Conservation (phyloP, 805 yeast species). For the Wickerhamomyces pijperi region DNA sequence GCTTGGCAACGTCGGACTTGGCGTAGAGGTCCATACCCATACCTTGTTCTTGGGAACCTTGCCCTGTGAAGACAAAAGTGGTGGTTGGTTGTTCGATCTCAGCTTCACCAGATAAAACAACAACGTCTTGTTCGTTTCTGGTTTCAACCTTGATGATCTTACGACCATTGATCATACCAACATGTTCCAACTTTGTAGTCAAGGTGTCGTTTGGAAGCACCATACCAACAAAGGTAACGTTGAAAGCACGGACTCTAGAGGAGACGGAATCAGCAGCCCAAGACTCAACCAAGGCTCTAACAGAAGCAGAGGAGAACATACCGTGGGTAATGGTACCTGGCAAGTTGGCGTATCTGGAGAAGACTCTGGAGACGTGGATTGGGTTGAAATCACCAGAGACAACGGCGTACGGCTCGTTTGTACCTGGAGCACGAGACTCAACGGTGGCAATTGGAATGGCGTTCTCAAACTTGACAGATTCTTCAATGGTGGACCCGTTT, state of each 20-base stretch:
- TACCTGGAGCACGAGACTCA: slow-evolving; percentile 72
- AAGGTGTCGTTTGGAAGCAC: slow-evolving; percentile 91
- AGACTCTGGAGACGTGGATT: slow-evolving; percentile 91
- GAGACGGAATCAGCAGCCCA: slow-evolving; percentile 98
- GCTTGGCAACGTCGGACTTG: slow-evolving; percentile 81
- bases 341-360: slow-evolving; percentile 83
- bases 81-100: slow-evolving; percentile 98
- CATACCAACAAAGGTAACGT: slow-evolving; percentile 89
- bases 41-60: slow-evolving; percentile 99
- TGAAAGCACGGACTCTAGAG: slow-evolving; percentile 89
- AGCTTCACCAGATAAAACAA: slow-evolving; percentile 88
- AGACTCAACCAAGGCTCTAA: slow-evolving; percentile 89
- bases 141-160: slow-evolving; percentile 91
- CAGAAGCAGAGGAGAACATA: slow-evolving; percentile 95
- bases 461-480: slow-evolving; percentile 83
- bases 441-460: slow-evolving; percentile 70
- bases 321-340: slow-evolving; percentile 99
- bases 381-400: slow-evolving; percentile 99
- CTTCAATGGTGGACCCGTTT: slow-evolving; percentile 89
- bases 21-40: slow-evolving; percentile 99
- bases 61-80: slow-evolving; percentile 96
- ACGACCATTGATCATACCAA: slow-evolving; percentile 99
- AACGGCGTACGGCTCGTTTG: slow-evolving; percentile 92
- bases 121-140: slow-evolving; percentile 68
- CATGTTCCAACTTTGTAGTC: slow-evolving; percentile 81